Conservation (phyloP, 768 basidiomycete species). For the Agrocybe chaxingu region DNA sequence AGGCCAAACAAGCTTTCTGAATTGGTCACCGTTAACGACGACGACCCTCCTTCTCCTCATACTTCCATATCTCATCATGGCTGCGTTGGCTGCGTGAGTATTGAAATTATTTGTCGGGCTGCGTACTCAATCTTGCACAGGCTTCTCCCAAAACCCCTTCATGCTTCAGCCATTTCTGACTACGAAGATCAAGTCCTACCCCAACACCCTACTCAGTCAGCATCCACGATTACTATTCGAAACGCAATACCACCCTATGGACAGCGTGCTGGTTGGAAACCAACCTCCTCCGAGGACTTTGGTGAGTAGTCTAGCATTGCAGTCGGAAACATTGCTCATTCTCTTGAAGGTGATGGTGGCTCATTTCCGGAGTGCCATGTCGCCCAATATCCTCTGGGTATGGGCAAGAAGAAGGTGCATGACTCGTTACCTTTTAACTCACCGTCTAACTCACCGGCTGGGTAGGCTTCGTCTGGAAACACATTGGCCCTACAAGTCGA, state of each 20-base stretch:
- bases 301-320: constrained; percentile 41
- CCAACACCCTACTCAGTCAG: constrained; percentile 29
- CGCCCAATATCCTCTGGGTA: constrained; percentile 94
- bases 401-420: constrained; percentile 92
- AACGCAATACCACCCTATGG: constrained; percentile 78
- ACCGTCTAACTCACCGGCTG: constrained; percentile 1
- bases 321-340: constrained; percentile 4
- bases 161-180: constrained; percentile 50
- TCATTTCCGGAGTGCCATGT: constrained; percentile 94
- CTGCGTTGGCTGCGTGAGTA: constrained; percentile 75
- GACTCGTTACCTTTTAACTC: not conserved
- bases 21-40: not conserved
- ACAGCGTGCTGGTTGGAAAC: constrained; percentile 82
- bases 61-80: constrained; percentile 25
- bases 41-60: not conserved
- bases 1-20: constrained; percentile 18
- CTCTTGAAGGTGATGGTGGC: constrained; percentile 68
- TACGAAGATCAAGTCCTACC: constrained; percentile 55
- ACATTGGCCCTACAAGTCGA: constrained; percentile 97
- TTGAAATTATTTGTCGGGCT: not conserved
- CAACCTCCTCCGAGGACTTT: constrained; percentile 78
- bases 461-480: constrained; percentile 84
- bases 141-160: constrained; percentile 63
- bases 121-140: constrained; percentile 30
- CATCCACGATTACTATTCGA: constrained; percentile 41